phyloP scores from a whole-genome alignment of 495 filamentous ascomycete genomes.

The Ramalina peruviana region DNA sequence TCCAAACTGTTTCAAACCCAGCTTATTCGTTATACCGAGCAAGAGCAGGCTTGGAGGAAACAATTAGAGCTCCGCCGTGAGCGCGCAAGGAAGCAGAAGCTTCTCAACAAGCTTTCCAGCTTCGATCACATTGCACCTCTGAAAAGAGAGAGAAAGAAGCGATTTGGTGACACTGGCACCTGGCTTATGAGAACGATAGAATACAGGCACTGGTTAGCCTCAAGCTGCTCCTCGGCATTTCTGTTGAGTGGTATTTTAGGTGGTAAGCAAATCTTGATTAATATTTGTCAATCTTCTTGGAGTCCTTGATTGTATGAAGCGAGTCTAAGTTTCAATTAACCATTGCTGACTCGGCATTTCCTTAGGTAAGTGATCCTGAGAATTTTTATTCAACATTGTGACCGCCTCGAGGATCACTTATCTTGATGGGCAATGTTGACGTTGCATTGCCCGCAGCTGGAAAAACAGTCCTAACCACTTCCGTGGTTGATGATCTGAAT shows the following conservation, averaged over 20 bases:
- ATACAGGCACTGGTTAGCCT: not conserved
- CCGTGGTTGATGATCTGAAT: conserved; percentile 5
- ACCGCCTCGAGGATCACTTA: too few relatives aligned
- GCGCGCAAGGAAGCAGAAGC: not conserved
- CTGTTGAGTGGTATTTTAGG: conserved; percentile 9
- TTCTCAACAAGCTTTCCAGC: conserved; percentile 8
- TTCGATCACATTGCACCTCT: conserved; percentile 6
- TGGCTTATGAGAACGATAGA: conserved; percentile 2
- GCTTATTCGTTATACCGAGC: not conserved
- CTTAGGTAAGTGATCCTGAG: too few relatives aligned
- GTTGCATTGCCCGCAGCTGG: not conserved
- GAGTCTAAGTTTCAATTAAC: too few relatives aligned
- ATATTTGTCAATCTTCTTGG: too few relatives aligned
- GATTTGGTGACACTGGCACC: conserved; percentile 3
- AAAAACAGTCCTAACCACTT: conserved; percentile 4
- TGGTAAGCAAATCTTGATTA: too few relatives aligned
- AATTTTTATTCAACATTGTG: too few relatives aligned
- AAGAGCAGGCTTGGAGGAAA: conserved; percentile 5
- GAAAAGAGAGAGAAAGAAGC: conserved; percentile 10
- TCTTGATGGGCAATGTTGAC: too few relatives aligned
- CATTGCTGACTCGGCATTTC: too few relatives aligned
- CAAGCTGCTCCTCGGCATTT: conserved; percentile 1
- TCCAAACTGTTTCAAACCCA: not conserved
- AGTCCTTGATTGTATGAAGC: too few relatives aligned
- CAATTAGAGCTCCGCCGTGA: not conserved